Evolutionary conservation across 768 basidiomycete species (phyloP).

Genomic region (Hirschioporus abietinus): DNA sequence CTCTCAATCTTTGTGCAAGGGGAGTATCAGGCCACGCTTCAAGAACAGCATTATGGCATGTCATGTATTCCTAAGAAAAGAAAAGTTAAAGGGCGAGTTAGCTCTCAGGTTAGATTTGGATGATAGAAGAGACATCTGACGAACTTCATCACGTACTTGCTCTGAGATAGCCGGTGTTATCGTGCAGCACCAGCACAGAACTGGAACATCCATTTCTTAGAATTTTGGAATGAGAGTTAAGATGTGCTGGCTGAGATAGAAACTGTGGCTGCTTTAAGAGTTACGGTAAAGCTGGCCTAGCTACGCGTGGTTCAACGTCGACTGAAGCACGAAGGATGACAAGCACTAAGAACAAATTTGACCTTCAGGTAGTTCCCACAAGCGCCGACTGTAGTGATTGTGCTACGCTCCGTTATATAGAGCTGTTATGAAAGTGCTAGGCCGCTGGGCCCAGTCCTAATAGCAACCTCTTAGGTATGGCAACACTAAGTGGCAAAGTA

Average conservation of each 20-base stretch:
- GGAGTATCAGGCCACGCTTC: slow-evolving; percentile 49
- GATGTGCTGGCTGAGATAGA: neutral
- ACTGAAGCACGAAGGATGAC: neutral
- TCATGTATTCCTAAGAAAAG: slow-evolving; percentile 61
- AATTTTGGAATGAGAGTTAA: neutral
- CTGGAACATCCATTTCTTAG: neutral
- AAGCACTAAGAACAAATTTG: neutral
- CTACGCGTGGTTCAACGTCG: neutral
- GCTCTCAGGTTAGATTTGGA: neutral
- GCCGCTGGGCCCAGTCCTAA: neutral
- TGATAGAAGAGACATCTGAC: neutral
- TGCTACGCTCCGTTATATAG: neutral
- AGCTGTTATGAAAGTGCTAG: neutral
- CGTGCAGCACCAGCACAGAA: neutral
- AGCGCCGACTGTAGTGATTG: too few species aligned
- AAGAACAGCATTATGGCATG: slow-evolving; percentile 53
- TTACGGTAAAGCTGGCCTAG: neutral
- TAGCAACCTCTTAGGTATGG: neutral
- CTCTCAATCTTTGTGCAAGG: slow-evolving; percentile 39
- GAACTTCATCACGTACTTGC: neutral
- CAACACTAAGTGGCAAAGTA: neutral
- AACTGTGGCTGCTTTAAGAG: neutral
- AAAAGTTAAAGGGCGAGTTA: slow-evolving; percentile 8
- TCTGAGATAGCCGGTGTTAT: neutral
- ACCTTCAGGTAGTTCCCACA: neutral